Evolutionary conservation across 2,329 filamentous ascomycete genomes (phyloP).

Genomic region (Pezicula neosporulosa): DNA sequence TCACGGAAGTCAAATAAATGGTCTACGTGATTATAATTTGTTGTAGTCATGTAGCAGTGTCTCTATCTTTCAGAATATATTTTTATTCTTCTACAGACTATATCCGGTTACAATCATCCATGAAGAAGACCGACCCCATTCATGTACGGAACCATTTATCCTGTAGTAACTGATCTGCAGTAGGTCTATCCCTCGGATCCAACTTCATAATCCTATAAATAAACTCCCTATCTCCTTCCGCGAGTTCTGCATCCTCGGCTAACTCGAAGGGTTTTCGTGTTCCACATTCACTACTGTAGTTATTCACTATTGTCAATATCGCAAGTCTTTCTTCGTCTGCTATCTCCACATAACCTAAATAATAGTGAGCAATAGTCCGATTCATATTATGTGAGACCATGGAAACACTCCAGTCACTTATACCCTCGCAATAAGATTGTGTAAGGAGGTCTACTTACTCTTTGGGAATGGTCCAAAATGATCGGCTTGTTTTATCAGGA

Average conservation of each 20-base stretch:
- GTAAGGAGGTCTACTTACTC: slow-evolving; percentile 13
- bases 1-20: too few relatives aligned
- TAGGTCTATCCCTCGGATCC: slow-evolving; percentile 22
- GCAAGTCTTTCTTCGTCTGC: slow-evolving; percentile 9
- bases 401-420: background rate
- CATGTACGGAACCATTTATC: slow-evolving; percentile 5
- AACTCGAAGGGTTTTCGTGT: slow-evolving; percentile 11
- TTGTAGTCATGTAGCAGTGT: too few relatives aligned
- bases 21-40: too few relatives aligned
- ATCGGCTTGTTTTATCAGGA: slow-evolving; percentile 13
- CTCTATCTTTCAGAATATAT: too few relatives aligned
- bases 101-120: too few relatives aligned
- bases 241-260: slow-evolving; percentile 11
- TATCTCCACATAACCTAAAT: background rate
- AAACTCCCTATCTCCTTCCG: slow-evolving; percentile 13
- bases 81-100: too few relatives aligned
- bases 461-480: slow-evolving; percentile 13
- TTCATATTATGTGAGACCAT: background rate
- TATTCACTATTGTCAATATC: slow-evolving; percentile 10
- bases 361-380: background rate
- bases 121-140: too few relatives aligned
- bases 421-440: background rate
- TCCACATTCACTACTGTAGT: slow-evolving; percentile 12
- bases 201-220: slow-evolving; percentile 21
- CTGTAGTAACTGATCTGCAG: slow-evolving; percentile 17